Base-by-base conservation (phyloP, 2,329 filamentous ascomycete genomes). In the Curvularia verruculosa region DNA sequence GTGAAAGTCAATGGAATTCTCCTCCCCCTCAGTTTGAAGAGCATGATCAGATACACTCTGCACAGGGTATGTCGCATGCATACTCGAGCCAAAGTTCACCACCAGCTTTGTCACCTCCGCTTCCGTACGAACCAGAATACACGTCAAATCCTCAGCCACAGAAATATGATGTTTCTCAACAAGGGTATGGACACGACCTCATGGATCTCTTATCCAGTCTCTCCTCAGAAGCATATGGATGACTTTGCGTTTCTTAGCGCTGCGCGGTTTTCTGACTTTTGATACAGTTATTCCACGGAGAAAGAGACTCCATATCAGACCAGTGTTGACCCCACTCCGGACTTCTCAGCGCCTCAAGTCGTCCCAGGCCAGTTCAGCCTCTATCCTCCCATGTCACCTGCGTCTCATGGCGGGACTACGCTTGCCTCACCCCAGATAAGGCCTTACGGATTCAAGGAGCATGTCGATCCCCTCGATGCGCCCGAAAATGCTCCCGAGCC, bases 381-480 rank as follows among this genome's bases (percentile, higher is more conserved):
- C 15, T 64, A 67, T 50, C 55, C 61, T 12, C 57, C 61, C 3
- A 54, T 65, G 21, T 67, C 65, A 29, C 58, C 59, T 21, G 60
- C 59, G 5, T 67, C 67, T 6, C 52, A 65, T 31, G 65, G 62
- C 29, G 63, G 58, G 21, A 63, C 58, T 3, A 59, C 61, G 29
- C 34, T 64, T 15, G 60, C 40, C 12, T 68, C 65, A 15, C 64
- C 61, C 40, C 58, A 65, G 18, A 34, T 61, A 5, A 58, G 63
- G 31, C 60, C 62, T 8, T 70, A 65, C 36, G 61, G 60, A 2
- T 68, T 70, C 54, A 69, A 68, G 37, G 66, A 70, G 43, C 66
- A 70, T 43, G 65, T 69, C 15, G 63, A 67, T 39, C 41, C 60
- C 6, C 56, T 56, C 36, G 61, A 66, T 9, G 59, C n/a, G 12